Conservation (phyloP, 1,284 basidiomycete species). For the Bjerkandera adusta region DNA sequence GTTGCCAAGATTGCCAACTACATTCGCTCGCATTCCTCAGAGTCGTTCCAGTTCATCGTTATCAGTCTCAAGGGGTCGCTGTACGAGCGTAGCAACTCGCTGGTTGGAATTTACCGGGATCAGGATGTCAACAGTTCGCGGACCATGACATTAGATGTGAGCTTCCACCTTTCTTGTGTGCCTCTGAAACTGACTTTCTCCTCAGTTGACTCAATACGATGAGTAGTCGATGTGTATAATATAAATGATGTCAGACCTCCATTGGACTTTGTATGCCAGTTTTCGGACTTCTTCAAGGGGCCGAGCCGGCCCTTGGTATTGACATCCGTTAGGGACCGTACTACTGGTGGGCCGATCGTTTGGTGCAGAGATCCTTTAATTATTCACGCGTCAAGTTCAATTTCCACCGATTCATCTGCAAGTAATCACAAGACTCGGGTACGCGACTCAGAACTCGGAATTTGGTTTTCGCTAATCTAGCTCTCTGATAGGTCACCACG, state of each 20-base stretch:
- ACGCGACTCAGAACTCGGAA: no score
- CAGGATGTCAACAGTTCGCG: constrained; percentile 91
- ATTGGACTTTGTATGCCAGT: no score
- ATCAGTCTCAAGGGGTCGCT: constrained; percentile 92
- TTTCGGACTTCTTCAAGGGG: no score
- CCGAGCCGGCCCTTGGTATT: no score
- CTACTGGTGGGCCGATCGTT: no score
- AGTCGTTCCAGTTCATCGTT: constrained; percentile 92
- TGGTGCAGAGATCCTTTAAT: no score
- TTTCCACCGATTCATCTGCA: no score
- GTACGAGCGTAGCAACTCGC: constrained; percentile 88
- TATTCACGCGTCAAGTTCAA: no score
- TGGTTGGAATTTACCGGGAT: constrained; percentile 94
- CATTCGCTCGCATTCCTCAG: constrained; percentile 77
- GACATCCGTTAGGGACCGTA: no score
- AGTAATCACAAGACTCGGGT: no score
- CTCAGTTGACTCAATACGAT: constrained; percentile 43
- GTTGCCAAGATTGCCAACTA: constrained; percentile 93
- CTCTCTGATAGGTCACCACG: no score
- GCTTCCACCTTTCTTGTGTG: constrained; percentile 28
- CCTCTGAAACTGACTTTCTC: constrained; percentile 9
- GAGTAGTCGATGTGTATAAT: constrained; percentile 21
- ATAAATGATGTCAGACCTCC: neutral
- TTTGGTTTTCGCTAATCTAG: no score
- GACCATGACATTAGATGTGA: constrained; percentile 87